These are phyloP conservation scores for Termitomyces sp. DNA, from an alignment of 768 basidiomycete species.

Conservation along the genomic window DNA sequence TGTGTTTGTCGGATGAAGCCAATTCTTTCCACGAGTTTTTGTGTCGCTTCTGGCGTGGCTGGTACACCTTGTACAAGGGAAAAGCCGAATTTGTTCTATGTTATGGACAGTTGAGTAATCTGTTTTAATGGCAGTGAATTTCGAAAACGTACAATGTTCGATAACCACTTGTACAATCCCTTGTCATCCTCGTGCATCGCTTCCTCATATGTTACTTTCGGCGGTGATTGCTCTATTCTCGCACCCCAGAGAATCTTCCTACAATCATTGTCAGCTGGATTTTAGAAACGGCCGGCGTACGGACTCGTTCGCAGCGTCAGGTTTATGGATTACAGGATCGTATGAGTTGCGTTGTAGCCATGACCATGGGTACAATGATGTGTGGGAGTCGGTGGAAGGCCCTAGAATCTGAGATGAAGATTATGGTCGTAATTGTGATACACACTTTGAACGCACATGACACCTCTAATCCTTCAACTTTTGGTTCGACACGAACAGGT, in stretches of 20 bases:
- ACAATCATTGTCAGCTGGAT: not conserved
- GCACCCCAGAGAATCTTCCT: slow-evolving; percentile 82
- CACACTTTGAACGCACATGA: slow-evolving; percentile 57
- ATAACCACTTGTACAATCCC: slow-evolving; percentile 79
- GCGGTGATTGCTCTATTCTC: slow-evolving; percentile 70
- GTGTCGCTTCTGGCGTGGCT: slow-evolving; percentile 77
- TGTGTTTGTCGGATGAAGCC: slow-evolving; percentile 87
- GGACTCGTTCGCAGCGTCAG: slow-evolving; percentile 38
- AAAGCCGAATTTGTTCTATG: slow-evolving; percentile 83
- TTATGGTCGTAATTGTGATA: not conserved
- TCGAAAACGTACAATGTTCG: slow-evolving; percentile 66
- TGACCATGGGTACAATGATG: slow-evolving; percentile 84
- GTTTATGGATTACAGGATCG: slow-evolving; percentile 54
- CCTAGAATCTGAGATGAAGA: slow-evolving; percentile 29
- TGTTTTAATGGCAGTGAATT: not conserved
- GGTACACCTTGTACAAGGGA: slow-evolving; percentile 84
- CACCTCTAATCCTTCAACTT: slow-evolving; percentile 63
- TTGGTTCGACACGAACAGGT: slow-evolving; percentile 56
- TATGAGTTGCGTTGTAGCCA: slow-evolving; percentile 82
- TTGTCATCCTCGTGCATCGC: slow-evolving; percentile 62
- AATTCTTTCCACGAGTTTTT: slow-evolving; percentile 70
- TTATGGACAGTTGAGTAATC: slow-evolving; percentile 32
- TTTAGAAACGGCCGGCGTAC: slow-evolving; percentile 14
- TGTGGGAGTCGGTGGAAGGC: slow-evolving; percentile 59
- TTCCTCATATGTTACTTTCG: slow-evolving; percentile 68